These are phyloP conservation scores for Irpex sp. DNA, from an alignment of 1,284 basidiomycete genomes.

Conservation along the genomic window DNA sequence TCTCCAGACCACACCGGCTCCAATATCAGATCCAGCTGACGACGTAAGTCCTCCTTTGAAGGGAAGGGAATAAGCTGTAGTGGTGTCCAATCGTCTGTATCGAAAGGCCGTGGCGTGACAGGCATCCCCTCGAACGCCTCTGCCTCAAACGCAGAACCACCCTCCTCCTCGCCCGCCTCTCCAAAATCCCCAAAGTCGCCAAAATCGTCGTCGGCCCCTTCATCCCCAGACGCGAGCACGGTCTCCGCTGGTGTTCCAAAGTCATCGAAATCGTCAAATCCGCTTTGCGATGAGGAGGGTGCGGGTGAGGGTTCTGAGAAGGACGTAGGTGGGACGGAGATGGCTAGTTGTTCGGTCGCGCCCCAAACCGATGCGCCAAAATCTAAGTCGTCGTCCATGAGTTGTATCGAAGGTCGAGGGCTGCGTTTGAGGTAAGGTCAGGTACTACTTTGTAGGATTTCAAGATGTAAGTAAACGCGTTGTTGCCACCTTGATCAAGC, in stretches of 20 bases:
- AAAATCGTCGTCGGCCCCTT: constrained; percentile 69
- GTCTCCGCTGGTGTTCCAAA: constrained; percentile 54
- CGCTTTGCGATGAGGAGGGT: constrained; percentile 34
- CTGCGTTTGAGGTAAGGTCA: not conserved
- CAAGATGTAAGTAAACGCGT: not conserved
- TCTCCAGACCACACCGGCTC: constrained; percentile 53
- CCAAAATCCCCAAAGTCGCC: constrained; percentile 87
- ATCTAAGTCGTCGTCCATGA: constrained; percentile 65
- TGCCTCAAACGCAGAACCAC: constrained; percentile 31
- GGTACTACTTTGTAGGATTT: not conserved
- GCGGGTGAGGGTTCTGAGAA: constrained; percentile 16
- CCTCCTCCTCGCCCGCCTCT: constrained; percentile 45
- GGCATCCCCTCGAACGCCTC: constrained; percentile 37
- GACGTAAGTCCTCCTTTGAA: constrained; percentile 47
- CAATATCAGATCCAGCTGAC: constrained; percentile 63
- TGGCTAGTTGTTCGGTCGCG: constrained; percentile 29
- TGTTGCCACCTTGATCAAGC: not conserved
- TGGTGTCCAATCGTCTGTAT: constrained; percentile 47
- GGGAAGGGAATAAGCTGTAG: constrained; percentile 63
- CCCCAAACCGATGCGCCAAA: constrained; percentile 74
- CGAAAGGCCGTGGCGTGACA: constrained; percentile 31
- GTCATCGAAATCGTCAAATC: constrained; percentile 63
- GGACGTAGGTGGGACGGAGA: constrained; percentile 17
- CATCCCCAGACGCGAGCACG: constrained; percentile 30
- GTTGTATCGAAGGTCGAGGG: not conserved